Base-by-base conservation (phyloP, 345 rosid species). In the Gossypium arboreum region DNA sequence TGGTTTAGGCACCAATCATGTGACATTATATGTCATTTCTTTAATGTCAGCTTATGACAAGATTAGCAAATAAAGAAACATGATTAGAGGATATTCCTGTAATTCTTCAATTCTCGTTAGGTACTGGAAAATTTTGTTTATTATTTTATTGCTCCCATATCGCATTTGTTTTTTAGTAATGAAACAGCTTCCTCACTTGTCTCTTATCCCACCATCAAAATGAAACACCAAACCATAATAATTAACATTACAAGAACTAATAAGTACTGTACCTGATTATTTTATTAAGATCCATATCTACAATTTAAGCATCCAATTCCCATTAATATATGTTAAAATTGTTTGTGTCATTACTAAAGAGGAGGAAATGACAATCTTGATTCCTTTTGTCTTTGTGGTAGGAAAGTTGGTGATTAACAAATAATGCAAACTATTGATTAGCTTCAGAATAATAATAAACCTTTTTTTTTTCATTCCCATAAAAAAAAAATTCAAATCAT, bases 61-160 rank as follows among this genome's bases (percentile, higher is more conserved):
- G 61, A 29, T 70, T n/a, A 70, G 61, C 48, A 51, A 69, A 69
- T 69, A 29, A 8, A 68, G 22, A 24, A 69, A 29, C 73, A 27
- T 27, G 60, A 51, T 69, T 69, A 50, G 4, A 17, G 60, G 73
- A 68, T 68, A 27, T 51, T 69, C 59, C 16, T 51, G 45, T 27
- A 69, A 69, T 9, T 69, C 59, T 69, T 9, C 73, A 51, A 69
- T 69, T 15, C 44, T 29, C 17, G 60, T 11, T 51, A 17, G 73
- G 60, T 69, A 9, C 25, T 69, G 2, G 2, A 27, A 34, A 34
- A 34, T 34, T 4, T 51, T 69, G 18, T 69, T 27, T 69, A 27
- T 69, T 51, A 27, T 48, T 20, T 67, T 34, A 34, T 34, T 18
- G 18, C 7, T 24, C 16, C 45, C n/a, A 9, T 51, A 15, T 34